A percentile compares a stretch with the other conserved stretches of the same genome.
Evolutionary conservation across 352 stramenopile genomes (phyloP).

Genomic region (Phytophthora litchii): DNA sequence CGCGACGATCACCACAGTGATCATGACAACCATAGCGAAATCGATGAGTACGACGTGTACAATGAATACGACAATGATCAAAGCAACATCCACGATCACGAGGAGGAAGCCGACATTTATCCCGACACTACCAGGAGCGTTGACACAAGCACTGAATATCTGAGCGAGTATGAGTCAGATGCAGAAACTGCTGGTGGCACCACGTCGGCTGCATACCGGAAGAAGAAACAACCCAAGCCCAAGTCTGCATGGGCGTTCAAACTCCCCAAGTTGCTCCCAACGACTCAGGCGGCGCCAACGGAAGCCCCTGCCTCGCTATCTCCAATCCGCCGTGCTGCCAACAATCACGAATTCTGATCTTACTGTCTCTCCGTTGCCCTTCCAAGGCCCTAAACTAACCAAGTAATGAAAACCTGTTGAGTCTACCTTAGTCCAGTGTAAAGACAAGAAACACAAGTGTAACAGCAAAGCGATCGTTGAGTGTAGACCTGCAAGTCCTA

Average conservation of each 20-base stretch:
- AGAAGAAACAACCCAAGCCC: slow-evolving; percentile 39
- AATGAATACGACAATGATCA: slow-evolving; percentile 24
- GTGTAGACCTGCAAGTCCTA: background rate
- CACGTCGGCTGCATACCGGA: slow-evolving; percentile 39
- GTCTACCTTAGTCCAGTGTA: slow-evolving; percentile 2
- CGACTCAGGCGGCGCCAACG: slow-evolving; percentile 18
- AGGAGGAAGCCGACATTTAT: slow-evolving; percentile 23
- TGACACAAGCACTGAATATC: slow-evolving; percentile 34
- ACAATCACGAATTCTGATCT: slow-evolving; percentile 64
- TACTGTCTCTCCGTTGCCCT: slow-evolving; percentile 11
- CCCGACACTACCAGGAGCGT: slow-evolving; percentile 25
- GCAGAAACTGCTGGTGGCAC: slow-evolving; percentile 36
- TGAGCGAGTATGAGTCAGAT: slow-evolving; percentile 39
- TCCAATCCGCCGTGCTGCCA: slow-evolving; percentile 50
- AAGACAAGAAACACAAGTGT: background rate
- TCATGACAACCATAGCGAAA: slow-evolving; percentile 31
- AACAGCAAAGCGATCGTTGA: slow-evolving; percentile 5
- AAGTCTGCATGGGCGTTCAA: slow-evolving; percentile 52
- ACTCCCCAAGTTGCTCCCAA: slow-evolving; percentile 46
- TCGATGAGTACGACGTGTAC: slow-evolving; percentile 21
- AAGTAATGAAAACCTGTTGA: slow-evolving; percentile 36
- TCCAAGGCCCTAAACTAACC: slow-evolving; percentile 31
- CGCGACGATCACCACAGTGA: slow-evolving; percentile 19
- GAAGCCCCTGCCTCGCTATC: slow-evolving; percentile 38
- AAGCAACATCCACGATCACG: slow-evolving; percentile 11